These are phyloP conservation scores for Clavispora phyllophila DNA, from an alignment of 805 yeast species.

Conservation along the genomic window DNA sequence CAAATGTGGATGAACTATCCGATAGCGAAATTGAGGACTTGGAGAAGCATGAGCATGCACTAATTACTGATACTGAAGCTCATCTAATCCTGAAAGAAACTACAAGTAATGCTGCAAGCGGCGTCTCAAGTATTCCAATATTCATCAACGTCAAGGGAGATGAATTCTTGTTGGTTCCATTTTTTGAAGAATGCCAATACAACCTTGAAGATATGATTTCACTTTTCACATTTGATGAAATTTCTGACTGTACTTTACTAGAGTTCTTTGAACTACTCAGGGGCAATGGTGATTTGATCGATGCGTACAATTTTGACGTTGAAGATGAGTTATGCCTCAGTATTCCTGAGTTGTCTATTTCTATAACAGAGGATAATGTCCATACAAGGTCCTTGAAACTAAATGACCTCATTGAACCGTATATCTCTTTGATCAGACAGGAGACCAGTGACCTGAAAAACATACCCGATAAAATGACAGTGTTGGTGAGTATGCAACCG, in stretches of 20 bases:
- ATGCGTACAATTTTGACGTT: slow-evolving; percentile 18
- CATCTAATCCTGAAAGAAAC: too few species aligned
- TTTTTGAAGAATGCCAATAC: slow-evolving; percentile 4
- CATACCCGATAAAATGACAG: slow-evolving; percentile 14
- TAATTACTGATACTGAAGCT: neutral
- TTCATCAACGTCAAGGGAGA: slow-evolving; percentile 20
- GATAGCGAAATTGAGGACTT: neutral
- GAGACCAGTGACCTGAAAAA: slow-evolving; percentile 5
- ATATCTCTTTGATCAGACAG: slow-evolving; percentile 12
- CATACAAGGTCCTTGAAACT: slow-evolving; percentile 22
- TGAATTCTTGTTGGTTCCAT: slow-evolving; percentile 24
- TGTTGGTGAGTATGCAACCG: slow-evolving; percentile 17
- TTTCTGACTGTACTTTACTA: slow-evolving; percentile 16
- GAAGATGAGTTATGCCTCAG: slow-evolving; percentile 24
- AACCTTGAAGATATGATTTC: slow-evolving; percentile 21
- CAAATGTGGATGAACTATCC: slow-evolving; percentile 20
- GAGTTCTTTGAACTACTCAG: slow-evolving; percentile 24
- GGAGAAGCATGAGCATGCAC: slow-evolving; percentile 15
- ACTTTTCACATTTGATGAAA: slow-evolving; percentile 20
- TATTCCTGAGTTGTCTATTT: slow-evolving; percentile 24
- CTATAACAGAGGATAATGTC: slow-evolving; percentile 29
- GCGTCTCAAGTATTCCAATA: slow-evolving; percentile 14
- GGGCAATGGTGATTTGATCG: slow-evolving; percentile 22
- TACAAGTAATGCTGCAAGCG: too few species aligned
- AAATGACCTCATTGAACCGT: slow-evolving; percentile 23